phyloP scores from a whole-genome alignment of 129 eudicot species.

The Flaveria trinervia region DNA sequence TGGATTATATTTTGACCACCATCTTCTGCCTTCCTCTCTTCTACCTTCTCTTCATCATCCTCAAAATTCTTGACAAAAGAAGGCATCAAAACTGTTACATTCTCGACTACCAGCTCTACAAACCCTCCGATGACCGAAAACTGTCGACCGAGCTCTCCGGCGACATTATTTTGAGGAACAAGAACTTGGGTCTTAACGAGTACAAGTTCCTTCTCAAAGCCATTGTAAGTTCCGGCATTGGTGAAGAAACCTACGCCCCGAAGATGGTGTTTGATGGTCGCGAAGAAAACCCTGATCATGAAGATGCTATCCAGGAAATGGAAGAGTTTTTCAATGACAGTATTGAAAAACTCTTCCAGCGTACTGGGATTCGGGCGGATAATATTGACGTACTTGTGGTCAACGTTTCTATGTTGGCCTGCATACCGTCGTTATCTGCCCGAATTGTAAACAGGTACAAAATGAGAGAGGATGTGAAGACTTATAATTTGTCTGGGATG shows the following conservation, averaged over 20 bases:
- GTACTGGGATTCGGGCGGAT: slow-evolving; percentile 46
- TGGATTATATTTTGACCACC: slow-evolving; percentile 40
- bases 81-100: slow-evolving; percentile 56
- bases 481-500: slow-evolving; percentile 78
- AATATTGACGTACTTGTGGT: slow-evolving; percentile 75
- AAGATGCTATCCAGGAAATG: slow-evolving; percentile 39
- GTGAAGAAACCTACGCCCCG: slow-evolving; percentile 60
- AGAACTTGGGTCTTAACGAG: slow-evolving; percentile 58
- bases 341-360: slow-evolving; percentile 48
- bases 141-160: slow-evolving; percentile 46
- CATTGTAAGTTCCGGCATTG: slow-evolving; percentile 57
- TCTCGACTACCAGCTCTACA: slow-evolving; percentile 48
- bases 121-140: slow-evolving; percentile 51
- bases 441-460: slow-evolving; percentile 61
- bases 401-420: slow-evolving; percentile 72
- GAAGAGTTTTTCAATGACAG: slow-evolving; percentile 41
- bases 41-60: slow-evolving; percentile 32
- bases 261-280: slow-evolving; percentile 47
- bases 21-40: slow-evolving; percentile 34
- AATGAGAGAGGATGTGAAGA: slow-evolving; percentile 73
- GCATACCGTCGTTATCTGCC: slow-evolving; percentile 57
- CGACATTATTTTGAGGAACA: slow-evolving; percentile 40
- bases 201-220: slow-evolving; percentile 63
- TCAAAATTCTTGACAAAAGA: slow-evolving; percentile 26
- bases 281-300: slow-evolving; percentile 41